Evolutionary conservation across 495 filamentous ascomycete species (phyloP).

Genomic region (Aspergillus bertholletiae): DNA sequence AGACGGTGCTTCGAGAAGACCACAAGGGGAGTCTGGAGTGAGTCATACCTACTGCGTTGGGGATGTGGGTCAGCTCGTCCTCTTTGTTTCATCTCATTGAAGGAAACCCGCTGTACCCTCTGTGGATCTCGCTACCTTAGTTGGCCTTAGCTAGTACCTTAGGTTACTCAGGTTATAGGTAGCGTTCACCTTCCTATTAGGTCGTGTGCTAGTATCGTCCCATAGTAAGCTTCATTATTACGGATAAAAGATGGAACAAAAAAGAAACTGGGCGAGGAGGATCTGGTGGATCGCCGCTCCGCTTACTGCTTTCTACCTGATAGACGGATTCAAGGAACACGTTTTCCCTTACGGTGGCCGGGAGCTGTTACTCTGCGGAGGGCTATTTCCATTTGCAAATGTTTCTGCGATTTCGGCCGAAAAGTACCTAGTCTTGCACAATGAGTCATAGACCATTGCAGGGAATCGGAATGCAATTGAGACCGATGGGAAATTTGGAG

Average conservation of each 20-base stretch:
- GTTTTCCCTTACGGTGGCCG: background rate
- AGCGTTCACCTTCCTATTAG: background rate
- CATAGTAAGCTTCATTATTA: background rate
- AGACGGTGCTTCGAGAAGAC: conserved; percentile 17
- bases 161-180: background rate
- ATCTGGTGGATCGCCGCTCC: background rate
- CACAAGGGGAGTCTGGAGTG: conserved; percentile 3
- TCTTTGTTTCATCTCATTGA: conserved; percentile 17
- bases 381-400: background rate
- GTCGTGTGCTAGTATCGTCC: background rate
- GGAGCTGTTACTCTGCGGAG: background rate
- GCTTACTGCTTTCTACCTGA: background rate
- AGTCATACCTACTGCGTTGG: conserved; percentile 10
- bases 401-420: background rate
- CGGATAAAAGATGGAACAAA: background rate
- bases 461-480: background rate
- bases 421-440: background rate
- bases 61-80: background rate
- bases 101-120: background rate
- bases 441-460: background rate
- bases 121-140: background rate
- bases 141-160: background rate
- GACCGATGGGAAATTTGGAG: background rate
- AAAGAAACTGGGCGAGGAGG: background rate
- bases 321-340: conserved; percentile 1